Percentiles rank a stretch among this genome's conserved stretches.
These are phyloP conservation scores for Penicillium palitans DNA, from an alignment of 2,329 filamentous ascomycete genomes.

Conservation along the genomic window DNA sequence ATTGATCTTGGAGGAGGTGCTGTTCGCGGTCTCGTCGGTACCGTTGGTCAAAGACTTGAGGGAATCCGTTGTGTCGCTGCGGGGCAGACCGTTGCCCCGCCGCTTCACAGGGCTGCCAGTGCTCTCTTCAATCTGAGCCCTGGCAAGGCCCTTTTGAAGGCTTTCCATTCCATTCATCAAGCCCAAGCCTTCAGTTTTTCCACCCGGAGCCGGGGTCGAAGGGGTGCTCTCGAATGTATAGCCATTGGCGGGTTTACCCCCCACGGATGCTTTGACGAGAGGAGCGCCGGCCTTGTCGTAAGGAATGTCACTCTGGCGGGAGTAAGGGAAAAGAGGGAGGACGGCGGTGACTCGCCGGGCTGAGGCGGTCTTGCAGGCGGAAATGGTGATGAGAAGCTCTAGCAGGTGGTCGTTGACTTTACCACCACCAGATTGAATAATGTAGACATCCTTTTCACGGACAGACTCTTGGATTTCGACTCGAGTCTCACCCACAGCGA, in stretches of 20 bases:
- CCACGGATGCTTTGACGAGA: slow-evolving; percentile 65
- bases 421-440: slow-evolving; percentile 90
- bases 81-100: slow-evolving; percentile 43
- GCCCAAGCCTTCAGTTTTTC: slow-evolving; percentile 65
- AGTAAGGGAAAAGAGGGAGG: slow-evolving; percentile 94
- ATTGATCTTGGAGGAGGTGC: slow-evolving; percentile 53
- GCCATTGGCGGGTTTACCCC: slow-evolving; percentile 49
- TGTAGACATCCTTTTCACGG: slow-evolving; percentile 97
- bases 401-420: slow-evolving; percentile 95
- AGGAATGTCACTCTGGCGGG: slow-evolving; percentile 89
- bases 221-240: slow-evolving; percentile 92
- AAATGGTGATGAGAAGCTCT: slow-evolving; percentile 96
- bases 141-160: slow-evolving; percentile 72
- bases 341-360: slow-evolving; percentile 92
- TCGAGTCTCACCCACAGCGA: slow-evolving; percentile 90
- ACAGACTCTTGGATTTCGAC: slow-evolving; percentile 97
- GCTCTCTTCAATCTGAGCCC: slow-evolving; percentile 61
- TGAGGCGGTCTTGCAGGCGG: slow-evolving; percentile 94
- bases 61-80: slow-evolving; percentile 43
- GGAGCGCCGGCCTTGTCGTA: slow-evolving; percentile 96
- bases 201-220: slow-evolving; percentile 74
- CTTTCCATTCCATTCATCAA: slow-evolving; percentile 67
- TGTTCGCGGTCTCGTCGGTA: slow-evolving; percentile 66
- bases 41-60: slow-evolving; percentile 44
- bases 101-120: slow-evolving; percentile 46